These are phyloP conservation scores for Boehmeria nivea DNA, from an alignment of 306 rosid species.

Conservation along the genomic window DNA sequence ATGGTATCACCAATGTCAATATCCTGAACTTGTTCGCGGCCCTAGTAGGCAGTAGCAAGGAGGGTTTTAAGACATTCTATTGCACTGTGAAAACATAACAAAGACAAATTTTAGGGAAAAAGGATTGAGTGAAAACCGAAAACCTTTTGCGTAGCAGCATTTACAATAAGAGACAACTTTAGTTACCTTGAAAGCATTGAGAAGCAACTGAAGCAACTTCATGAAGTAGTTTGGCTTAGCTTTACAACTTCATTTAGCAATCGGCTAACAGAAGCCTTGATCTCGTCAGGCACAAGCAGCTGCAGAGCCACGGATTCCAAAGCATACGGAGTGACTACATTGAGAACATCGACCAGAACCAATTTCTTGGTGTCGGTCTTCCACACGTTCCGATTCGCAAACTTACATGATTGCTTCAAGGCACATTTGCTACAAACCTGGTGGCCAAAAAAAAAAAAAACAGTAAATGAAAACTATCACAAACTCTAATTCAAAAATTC, in stretches of 20 bases:
- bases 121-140: too few relatives aligned
- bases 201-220: constrained; percentile 1
- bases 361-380: constrained; percentile 30
- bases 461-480: background rate
- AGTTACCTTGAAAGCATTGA: constrained; percentile 5
- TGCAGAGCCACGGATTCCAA: constrained; percentile 38
- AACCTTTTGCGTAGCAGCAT: too few relatives aligned
- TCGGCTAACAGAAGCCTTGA: constrained; percentile 40
- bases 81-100: too few relatives aligned
- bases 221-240: constrained; percentile 39
- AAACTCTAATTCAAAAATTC: too few relatives aligned
- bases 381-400: constrained; percentile 56
- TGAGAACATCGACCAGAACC: constrained; percentile 35
- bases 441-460: background rate
- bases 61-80: too few relatives aligned
- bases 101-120: too few relatives aligned
- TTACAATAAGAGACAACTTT: too few relatives aligned
- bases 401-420: constrained; percentile 39
- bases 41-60: too few relatives aligned
- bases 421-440: constrained; percentile 49
- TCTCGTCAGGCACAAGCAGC: constrained; percentile 44
- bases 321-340: constrained; percentile 46
- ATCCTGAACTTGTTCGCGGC: too few relatives aligned
- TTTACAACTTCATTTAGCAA: constrained; percentile 58
- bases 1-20: too few relatives aligned